Base-by-base conservation (phyloP, 1,139 yeast species). In the Saccharomyces hybrid region DNA sequence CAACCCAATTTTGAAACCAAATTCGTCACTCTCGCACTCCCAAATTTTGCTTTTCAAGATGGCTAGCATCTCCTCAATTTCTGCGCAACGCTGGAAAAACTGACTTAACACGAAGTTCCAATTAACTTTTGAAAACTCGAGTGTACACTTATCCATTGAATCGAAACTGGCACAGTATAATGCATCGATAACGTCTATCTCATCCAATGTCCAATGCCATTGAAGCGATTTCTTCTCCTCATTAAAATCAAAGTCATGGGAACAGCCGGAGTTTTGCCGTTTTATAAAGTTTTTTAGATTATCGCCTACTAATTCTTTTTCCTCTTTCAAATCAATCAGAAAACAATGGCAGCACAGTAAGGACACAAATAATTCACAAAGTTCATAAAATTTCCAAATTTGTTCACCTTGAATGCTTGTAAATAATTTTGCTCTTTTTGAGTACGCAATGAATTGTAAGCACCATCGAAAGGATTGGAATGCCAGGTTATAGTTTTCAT, bases 51-150 rank as follows among this genome's bases (percentile, higher is more conserved):
- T 63, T 25, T 55, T 55, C 14, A 61, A 51, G 6, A 61, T 49
- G 11, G 64, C 53, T 38, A 61, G 53, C 29, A 50, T 53, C 47
- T 54, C 58, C 20, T 60, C 56, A 20, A 61, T 57, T 23, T 56
- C 60, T n/a, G 62, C 66, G 9, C 61, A 31, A n/a, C 41, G 46
- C 28, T 57, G 56, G 49, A 62, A 62, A 29, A 59, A 52, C 23
- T 57, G 52, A 14, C 61, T 55, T 27, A 60, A 51, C 49, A 58
- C 52, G 32, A 51, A 54, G 26, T 52, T 56, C 9, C 56, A 53
- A 31, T 46, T 28, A 9, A 27, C 47, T 51, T 49, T 50, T n/a
- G 48, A 38, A n/a, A 44, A 49, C 14, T 46, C 29, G 48, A 52
- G 34, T 5, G 38, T 28, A 23, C 34, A 29, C 7, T 53, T 47